Base-by-base conservation (phyloP, 2,329 filamentous ascomycete genomes). In the Colletotrichum sp. region DNA sequence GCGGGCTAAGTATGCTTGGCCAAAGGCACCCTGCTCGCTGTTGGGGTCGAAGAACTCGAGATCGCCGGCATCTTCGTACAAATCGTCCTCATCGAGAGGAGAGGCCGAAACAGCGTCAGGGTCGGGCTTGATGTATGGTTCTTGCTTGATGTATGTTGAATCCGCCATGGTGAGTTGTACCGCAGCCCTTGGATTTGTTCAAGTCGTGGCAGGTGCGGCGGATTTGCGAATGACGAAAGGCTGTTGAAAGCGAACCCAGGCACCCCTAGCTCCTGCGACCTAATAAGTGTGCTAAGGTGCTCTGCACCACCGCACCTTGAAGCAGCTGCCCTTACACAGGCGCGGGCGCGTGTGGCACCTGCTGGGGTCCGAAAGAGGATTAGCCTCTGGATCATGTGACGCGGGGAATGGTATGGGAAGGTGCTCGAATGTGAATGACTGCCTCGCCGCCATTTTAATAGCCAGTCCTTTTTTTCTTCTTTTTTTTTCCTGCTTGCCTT, bases 1-100 rank as follows among this genome's bases (percentile, higher is more conserved):
- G 78, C 95, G 93, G 68, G 95, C 93, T 66, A 98, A 89, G 88
- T 95, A 98, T 21, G 77, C 77, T 59, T 78, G 77, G 16, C 72
- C 76, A 34, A 78, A 78, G n/a, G 76, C 62, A 55, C 76, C 76
- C 18, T 76, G 68, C 21, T 72, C 72, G 57, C 67, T 75, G 76
- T 84, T 84, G 72, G 86, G 85, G 75, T 89, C 87, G 78, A 88
- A 91, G 80, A 92, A 92, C 70, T 90, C 88, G 65, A 91, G 87
- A 78, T 92, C 90, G 76, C 89, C 89, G 8, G 90, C 90, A 79
- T 90, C 88, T 80, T 89, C 87, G 81, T 95, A 95, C 73, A 94
- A 87, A 78, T 95, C 93, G 63, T 95, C 93, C 67, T 95, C 93
- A 57, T 88, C 88, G 59, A 88, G 82, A 26, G 88, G 86, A 28